Evolutionary conservation across 495 filamentous ascomycete genomes (phyloP), one percentile per base, ranked within the genome.

Genomic region (Hypoxylon subgilvum): DNA sequence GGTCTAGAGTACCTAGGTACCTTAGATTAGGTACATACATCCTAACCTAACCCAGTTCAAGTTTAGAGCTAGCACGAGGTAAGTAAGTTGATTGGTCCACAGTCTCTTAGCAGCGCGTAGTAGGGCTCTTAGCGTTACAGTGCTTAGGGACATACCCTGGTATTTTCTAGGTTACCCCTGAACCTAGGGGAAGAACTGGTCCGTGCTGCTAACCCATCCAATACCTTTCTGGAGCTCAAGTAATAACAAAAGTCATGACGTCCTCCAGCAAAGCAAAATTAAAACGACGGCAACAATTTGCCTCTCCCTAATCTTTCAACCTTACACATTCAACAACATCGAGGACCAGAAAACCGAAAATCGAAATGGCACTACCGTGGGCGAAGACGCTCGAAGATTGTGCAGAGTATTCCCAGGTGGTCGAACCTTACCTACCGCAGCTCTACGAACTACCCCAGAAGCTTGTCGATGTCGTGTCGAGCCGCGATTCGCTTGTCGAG

Each of bases 391-490:
- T 92, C 25, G 71, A 72, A 40, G 91, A 96, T 48, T 89, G 84
- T 66, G 80, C 88, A 46, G 85, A 88, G 71, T 93, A 87, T 70
- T 69, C 76, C 52, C 80, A 84, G 52, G 88, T 88, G 0, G 84
- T 98, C 57, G 62, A 71, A 65, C 93, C 82, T 17, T 96, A 86
- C 74, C 69, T 96, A 13, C 82, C 86, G 9, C 91, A 97, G 71
- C 79, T 97, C 61, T 82, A 83, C 70, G 75, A 79, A 57, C 82
- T 95, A 38, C 86, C 92, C 40, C 73, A 76, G 47, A 82, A 82
- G 62, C 68, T 95, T 54, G 68, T 80, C 52, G 74, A 81, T 43
- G 81, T 79, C 59, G 72, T 84, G 55, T 77, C 76, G 43, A 82
- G 82, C 66, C 71, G 80, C 42, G 73, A 73, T 38, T 77, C 69